Evolutionary conservation across 177 flowering plant genomes (phyloP), one percentile per base, ranked within the genome.

Genomic region (Tripterygium wilfordii): DNA sequence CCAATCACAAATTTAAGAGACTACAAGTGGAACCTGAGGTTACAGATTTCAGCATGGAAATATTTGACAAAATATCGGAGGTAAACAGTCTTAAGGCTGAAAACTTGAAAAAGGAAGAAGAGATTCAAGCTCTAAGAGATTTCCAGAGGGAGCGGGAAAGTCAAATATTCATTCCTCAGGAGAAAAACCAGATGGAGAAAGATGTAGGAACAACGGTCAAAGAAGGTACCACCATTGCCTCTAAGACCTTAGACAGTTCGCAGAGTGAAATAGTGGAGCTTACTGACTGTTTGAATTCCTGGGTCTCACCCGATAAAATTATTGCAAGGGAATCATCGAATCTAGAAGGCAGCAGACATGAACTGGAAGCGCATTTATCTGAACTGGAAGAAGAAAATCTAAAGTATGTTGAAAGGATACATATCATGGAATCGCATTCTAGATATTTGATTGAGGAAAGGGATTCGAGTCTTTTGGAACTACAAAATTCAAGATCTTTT

Each of bases 301-400:
- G 72, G 51, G 67, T 65, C 49, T 64, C 85, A 42, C 72, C 69
- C 14, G 75, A 66, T 40, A 76, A 66, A 60, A 30, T 60, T 42
- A 80, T 82, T 31, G 82, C 68, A 45, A 68, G 59, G 49, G 74
- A 74, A 52, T 60, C 53, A 31, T 56, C 58, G 22, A 88, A 79
- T 60, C 65, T 79, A 20, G 86, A 76, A 65, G 58, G 29, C 55
- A 55, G 53, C 35, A 80, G 68, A 45, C 43, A 25, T 27, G 83
- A 76, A 46, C 45, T 79, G n/a, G 88, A 83, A 62, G 54, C 61
- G 30, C 81, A 67, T 33, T 49, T 80, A 30, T 70, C 76, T 10
- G 77, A 75, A 48, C 45, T 85, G 56, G 85, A 79, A 70, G 67
- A 67, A 48, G 91, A 88, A 59, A 85, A 80, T 49, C 30, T 72